Evolutionary conservation across 2,329 filamentous ascomycete genomes (phyloP).

Genomic region (Reticulascus tulasneorum): DNA sequence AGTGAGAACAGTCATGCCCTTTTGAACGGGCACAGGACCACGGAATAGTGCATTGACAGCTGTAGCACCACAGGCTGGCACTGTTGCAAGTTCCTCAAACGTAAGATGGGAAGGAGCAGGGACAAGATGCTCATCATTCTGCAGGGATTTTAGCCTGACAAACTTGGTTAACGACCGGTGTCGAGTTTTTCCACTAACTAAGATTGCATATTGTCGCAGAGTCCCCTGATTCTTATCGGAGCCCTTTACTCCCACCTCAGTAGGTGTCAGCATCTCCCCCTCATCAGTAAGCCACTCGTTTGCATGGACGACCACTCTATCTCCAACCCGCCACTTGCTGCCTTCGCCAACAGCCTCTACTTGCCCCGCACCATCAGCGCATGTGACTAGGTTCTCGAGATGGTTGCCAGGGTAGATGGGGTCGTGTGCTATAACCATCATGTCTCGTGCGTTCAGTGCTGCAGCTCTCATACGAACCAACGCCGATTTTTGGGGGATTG

Average conservation of each 20-base stretch:
- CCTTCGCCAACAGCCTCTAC: neutral
- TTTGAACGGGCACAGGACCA: conserved; percentile 21
- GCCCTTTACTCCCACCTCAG: neutral
- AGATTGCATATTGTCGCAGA: neutral
- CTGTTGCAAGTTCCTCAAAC: conserved; percentile 1
- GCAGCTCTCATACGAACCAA: neutral
- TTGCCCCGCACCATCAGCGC: neutral
- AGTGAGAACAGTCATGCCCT: conserved; percentile 34
- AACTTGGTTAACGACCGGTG: too few species aligned
- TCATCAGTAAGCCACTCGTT: conserved; percentile 1
- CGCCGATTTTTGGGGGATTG: too few species aligned
- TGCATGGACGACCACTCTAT: conserved; percentile 1
- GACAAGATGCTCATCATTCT: neutral
- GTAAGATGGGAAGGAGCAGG: neutral
- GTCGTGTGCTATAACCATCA: neutral
- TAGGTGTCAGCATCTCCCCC: neutral
- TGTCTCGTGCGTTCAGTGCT: conserved; percentile 1
- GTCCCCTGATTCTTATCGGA: neutral
- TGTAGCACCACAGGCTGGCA: conserved; percentile 6
- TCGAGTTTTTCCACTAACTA: too few species aligned
- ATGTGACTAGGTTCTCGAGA: neutral
- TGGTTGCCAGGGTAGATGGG: neutral
- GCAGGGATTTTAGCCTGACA: too few species aligned
- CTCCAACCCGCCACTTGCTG: neutral
- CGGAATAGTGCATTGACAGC: conserved; percentile 15